Conservation (phyloP, 2,329 filamentous ascomycete genomes). For the Hymenoscyphus occultus region DNA sequence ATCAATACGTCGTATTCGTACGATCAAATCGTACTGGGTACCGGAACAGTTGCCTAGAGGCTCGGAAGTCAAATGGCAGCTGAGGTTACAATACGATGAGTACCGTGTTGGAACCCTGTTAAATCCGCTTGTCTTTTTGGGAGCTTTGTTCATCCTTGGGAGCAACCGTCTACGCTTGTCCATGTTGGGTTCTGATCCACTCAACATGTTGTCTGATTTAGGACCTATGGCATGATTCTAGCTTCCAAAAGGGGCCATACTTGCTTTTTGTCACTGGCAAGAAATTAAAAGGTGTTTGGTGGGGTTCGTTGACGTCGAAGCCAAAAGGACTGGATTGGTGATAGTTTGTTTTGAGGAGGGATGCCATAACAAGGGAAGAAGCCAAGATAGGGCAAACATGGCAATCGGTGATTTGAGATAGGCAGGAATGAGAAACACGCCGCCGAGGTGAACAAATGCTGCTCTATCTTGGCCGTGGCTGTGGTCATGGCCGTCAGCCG, state of each 20-base stretch:
- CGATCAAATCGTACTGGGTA: neutral
- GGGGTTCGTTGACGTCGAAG: neutral
- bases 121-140: neutral
- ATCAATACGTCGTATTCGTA: slow-evolving; percentile 1
- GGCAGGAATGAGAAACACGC: neutral
- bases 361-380: slow-evolving; percentile 3
- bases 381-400: slow-evolving; percentile 14
- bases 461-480: neutral
- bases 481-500: neutral
- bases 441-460: neutral
- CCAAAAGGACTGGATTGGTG: neutral
- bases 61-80: neutral
- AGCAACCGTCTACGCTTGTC: neutral
- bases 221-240: neutral
- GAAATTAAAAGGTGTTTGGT: slow-evolving; percentile 1
- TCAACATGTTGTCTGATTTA: neutral
- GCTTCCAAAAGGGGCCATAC: neutral
- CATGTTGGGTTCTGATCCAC: neutral
- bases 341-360: neutral
- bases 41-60: slow-evolving; percentile 3
- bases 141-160: neutral
- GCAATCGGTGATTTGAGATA: slow-evolving; percentile 16
- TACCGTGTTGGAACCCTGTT: slow-evolving; percentile 5
- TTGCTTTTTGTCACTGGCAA: neutral
- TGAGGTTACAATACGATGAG: slow-evolving; percentile 1